Evolutionary conservation across 169 alveolate genomes (phyloP), one percentile per base, ranked within the genome.

Genomic region (Eimeria acervulina): DNA sequence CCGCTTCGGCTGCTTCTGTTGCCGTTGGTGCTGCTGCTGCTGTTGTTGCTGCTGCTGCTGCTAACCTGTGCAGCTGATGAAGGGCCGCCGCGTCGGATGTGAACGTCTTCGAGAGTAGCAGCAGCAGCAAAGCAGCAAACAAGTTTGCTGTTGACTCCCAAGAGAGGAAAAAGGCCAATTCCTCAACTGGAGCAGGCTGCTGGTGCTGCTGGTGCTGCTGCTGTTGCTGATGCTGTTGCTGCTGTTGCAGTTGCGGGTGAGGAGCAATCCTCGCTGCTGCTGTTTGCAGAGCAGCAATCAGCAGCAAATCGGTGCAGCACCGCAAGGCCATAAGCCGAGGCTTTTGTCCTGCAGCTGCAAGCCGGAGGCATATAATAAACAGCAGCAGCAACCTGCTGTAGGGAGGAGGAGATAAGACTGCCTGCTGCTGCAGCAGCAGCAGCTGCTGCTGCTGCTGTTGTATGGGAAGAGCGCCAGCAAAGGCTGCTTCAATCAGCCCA

Each of bases 361-460:
- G 83, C 38, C 93, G 80, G 44, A 87, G 93, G 31, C 83, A 61
- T 42, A 87, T 44, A 31, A 87, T 40, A 31, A 87, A n/a, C 93
- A 87, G 40, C 83, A 87, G 70, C 59, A 87, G 76, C 93, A 87
- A 31, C 93, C 81, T 36, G 93, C 31, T 40, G 83, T 87, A 87
- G 40, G 31, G 40, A 7, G 93, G 93, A 21, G 93, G 93, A 33
- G 40, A 44, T 63, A 61, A 33, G 36, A 61, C 81, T 31, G 23
- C 26, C 40, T 55, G 93, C 31, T 51, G 76, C 72, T 81, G 90
- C 70, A 7, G 70, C n/a, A 26, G 28, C 72, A 7, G 88, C 21
- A 17, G 70, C 72, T 42, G 68, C 70, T 81, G 90, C 47, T 47
- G 90, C 76, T 0, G 90, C 66, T 44, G 47, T 17, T 23, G 74